Base-by-base conservation (phyloP, 192 early-diverging fungal genomes). In the Gryganskiella cystojenkinii region DNA sequence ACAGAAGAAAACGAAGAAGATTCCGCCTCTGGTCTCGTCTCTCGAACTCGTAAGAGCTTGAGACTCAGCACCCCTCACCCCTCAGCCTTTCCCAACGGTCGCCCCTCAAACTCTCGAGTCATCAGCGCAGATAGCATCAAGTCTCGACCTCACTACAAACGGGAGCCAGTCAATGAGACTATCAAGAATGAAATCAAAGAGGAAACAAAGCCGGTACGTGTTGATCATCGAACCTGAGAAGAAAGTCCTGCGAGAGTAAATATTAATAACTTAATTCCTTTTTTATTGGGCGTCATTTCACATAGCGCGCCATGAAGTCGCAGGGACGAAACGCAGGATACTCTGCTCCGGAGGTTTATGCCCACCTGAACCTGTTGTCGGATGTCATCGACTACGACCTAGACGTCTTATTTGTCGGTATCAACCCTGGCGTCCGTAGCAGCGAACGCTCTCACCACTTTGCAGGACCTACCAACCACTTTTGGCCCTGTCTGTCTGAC, bases 401-500 rank as follows among this genome's bases (percentile, higher is more conserved):
- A 17, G 76, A 79, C 19, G 84, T 93, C 2, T 59, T 93, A n/a
- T 93, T 92, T 67, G 84, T 92, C 11, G 92, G 92, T 0, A 90
- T 93, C 68, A 93, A 93, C 67, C 91, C 90, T 10, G 92, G 92
- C 17, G 67, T 89, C 13, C 67, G 79, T 8, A 90, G 88, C 58
- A 85, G 88, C 20, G 61, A 76, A 20, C 76, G 72, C 49, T 85
- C 86, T 11, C 87, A 89, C 51, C 92, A 93, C 62, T 93, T 90
- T 83, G 85, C 90, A 17, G 86, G 87, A 54, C 89, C 89, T 5
- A 86, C 83, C 10, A 93, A 93, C 66, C 90, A 86, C 57, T 92
- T 93, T 81, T 93, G 91, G 89, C 83, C 84, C 8, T 91, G 92
- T 27, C 67, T 93, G 40, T 87, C 71, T 24, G 84, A 89, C 52